A percentile compares a stretch with the other conserved stretches of the same genome.
phyloP scores from a whole-genome alignment of 2,329 filamentous ascomycete genomes.

The Cordyceps fumosorosea region DNA sequence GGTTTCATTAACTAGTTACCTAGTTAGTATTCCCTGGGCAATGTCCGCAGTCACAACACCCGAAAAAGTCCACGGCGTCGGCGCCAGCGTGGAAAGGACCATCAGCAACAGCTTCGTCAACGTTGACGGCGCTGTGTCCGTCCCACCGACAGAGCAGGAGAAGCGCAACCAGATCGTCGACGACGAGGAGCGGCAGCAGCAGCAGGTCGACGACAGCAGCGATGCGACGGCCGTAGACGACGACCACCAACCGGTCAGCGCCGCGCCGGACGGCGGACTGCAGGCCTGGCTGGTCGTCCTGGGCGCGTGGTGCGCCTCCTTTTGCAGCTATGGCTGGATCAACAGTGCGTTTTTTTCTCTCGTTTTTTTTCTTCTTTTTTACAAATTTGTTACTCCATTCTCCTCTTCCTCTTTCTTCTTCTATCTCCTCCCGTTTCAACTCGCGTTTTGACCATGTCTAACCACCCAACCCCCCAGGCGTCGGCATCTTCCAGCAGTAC shows the following conservation, averaged over 20 bases:
- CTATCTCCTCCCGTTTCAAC: no score
- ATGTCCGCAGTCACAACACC: background rate
- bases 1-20: background rate
- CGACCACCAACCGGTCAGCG: background rate
- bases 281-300: constrained; percentile 24
- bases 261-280: constrained; percentile 9
- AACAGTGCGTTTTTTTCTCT: constrained; percentile 20
- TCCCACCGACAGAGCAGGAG: background rate
- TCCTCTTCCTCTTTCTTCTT: no score
- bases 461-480: constrained; percentile 15
- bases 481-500: constrained; percentile 48
- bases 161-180: background rate
- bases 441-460: background rate
- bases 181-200: constrained; percentile 6
- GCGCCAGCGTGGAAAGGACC: background rate
- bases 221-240: constrained; percentile 6
- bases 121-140: constrained; percentile 9
- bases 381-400: background rate
- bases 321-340: constrained; percentile 28
- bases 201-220: constrained; percentile 7
- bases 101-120: constrained; percentile 7
- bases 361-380: background rate
- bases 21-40: background rate
- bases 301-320: constrained; percentile 27
- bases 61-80: background rate